A percentile compares a stretch with the other conserved stretches of the same genome.
phyloP scores from a whole-genome alignment of 116 monocot genomes.

The Cymodocea nodosa region DNA sequence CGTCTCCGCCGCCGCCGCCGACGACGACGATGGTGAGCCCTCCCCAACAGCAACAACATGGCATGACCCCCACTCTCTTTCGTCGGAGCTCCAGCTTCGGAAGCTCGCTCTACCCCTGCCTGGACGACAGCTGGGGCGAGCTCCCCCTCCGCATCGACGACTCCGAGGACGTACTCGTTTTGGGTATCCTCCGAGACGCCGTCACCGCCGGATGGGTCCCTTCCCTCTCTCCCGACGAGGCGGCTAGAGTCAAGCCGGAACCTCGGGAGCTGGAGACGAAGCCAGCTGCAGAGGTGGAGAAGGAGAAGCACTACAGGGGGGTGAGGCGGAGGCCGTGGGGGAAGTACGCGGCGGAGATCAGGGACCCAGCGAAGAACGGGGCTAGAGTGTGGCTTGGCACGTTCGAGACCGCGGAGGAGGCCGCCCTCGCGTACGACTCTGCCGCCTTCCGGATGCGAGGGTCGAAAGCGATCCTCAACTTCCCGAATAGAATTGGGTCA shows the following conservation, averaged over 20 bases:
- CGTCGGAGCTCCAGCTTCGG: constrained; percentile 47
- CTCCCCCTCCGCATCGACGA: constrained; percentile 58
- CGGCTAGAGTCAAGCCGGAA: constrained; percentile 6
- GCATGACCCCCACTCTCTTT: constrained; percentile 6
- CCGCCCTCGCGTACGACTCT: constrained; percentile 43
- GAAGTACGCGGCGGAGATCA: constrained; percentile 28
- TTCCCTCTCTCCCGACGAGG: not conserved
- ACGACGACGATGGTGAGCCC: too few species aligned
- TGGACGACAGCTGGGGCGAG: constrained; percentile 44
- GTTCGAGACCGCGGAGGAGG: constrained; percentile 23
- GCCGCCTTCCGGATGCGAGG: constrained; percentile 56
- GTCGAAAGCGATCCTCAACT: constrained; percentile 48
- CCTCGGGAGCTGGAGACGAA: constrained; percentile 21
- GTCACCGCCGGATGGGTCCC: constrained; percentile 57
- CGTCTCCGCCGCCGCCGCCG: not conserved
- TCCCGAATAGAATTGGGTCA: constrained; percentile 24
- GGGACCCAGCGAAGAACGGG: constrained; percentile 56
- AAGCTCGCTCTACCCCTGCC: constrained; percentile 16
- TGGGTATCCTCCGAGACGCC: constrained; percentile 49
- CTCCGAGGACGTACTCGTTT: constrained; percentile 71
- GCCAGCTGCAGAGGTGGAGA: constrained; percentile 1
- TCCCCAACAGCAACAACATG: not conserved
- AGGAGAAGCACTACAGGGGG: constrained; percentile 21
- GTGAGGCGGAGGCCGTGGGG: constrained; percentile 22
- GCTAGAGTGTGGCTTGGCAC: constrained; percentile 35